Percentiles rank a stretch among this genome's conserved stretches.
These are phyloP conservation scores for Tetragonia tetragonoides DNA, from an alignment of 148 eudicot genomes.

Conservation along the genomic window DNA sequence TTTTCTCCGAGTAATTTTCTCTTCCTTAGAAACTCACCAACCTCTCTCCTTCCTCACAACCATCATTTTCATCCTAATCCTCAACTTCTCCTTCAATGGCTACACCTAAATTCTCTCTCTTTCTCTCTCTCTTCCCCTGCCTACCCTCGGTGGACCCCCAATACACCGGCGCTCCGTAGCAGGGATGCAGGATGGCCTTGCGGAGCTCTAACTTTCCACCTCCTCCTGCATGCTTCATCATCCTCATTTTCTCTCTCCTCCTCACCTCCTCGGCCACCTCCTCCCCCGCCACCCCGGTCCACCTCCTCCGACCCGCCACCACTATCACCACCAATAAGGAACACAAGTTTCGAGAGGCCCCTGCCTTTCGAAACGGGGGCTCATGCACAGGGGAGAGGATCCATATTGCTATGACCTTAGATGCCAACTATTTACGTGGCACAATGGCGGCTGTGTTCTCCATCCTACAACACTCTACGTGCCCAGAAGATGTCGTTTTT, in stretches of 20 bases:
- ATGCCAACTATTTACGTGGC: slow-evolving; percentile 39
- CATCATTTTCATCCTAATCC: not conserved
- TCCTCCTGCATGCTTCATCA: slow-evolving; percentile 25
- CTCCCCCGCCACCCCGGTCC: not conserved
- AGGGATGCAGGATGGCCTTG: slow-evolving; percentile 34
- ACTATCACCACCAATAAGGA: not conserved
- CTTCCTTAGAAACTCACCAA: slow-evolving; percentile 9
- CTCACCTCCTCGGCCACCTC: not conserved
- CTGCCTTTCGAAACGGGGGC: not conserved
- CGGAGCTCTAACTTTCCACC: slow-evolving; percentile 23
- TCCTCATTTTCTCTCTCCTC: not conserved
- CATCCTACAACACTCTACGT: slow-evolving; percentile 41
- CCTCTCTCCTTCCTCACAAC: not conserved
- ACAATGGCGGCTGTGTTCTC: slow-evolving; percentile 41
- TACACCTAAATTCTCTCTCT: slow-evolving; percentile 18
- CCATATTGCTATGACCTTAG: slow-evolving; percentile 42
- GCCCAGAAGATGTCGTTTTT: slow-evolving; percentile 32
- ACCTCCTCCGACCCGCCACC: not conserved
- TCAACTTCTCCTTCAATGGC: not conserved
- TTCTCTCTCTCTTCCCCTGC: slow-evolving; percentile 1
- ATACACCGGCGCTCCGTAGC: not conserved
- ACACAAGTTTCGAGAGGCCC: slow-evolving; percentile 1
- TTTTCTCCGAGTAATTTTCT: not conserved
- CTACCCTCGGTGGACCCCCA: not conserved
- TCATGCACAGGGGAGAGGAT: not conserved